These are phyloP conservation scores for Komagataella populi DNA, from an alignment of 805 yeast genomes.

Conservation along the genomic window DNA sequence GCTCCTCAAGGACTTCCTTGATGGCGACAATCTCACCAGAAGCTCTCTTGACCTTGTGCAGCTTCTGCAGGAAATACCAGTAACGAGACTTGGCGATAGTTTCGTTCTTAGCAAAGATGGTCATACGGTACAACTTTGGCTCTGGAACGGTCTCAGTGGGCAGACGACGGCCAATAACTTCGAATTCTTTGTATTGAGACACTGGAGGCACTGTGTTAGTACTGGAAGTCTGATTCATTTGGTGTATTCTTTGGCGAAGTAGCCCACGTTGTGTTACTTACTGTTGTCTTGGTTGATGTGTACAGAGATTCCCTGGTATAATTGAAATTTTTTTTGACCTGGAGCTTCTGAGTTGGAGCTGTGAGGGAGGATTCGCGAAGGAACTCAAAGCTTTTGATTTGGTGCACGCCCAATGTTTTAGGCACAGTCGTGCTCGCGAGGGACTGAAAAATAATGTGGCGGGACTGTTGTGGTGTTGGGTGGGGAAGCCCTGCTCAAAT, in stretches of 20 bases:
- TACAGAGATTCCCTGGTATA: neutral
- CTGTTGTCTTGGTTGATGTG: neutral
- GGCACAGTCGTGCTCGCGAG: neutral
- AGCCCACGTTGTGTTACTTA: neutral
- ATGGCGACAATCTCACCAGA: constrained; percentile 98
- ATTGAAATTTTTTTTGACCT: neutral
- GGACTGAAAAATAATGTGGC: neutral
- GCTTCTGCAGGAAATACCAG: constrained; percentile 99
- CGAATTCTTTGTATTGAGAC: constrained; percentile 98
- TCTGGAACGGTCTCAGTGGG: constrained; percentile 98
- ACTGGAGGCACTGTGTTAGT: constrained; percentile 24
- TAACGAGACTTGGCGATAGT: constrained; percentile 99
- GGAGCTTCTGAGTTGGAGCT: neutral
- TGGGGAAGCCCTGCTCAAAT: neutral
- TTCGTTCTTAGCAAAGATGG: constrained; percentile 97
- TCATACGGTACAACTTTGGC: constrained; percentile 99
- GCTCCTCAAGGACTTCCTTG: constrained; percentile 83
- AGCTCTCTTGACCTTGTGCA: constrained; percentile 99
- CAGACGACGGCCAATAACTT: constrained; percentile 99
- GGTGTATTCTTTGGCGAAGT: neutral
- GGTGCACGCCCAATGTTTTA: neutral
- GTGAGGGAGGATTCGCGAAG: neutral
- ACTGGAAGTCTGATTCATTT: constrained; percentile 1
- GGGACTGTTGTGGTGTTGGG: neutral
- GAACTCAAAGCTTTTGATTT: neutral